phyloP scores from a whole-genome alignment of 306 rosid genomes.

The Pyrus betulifolia region DNA sequence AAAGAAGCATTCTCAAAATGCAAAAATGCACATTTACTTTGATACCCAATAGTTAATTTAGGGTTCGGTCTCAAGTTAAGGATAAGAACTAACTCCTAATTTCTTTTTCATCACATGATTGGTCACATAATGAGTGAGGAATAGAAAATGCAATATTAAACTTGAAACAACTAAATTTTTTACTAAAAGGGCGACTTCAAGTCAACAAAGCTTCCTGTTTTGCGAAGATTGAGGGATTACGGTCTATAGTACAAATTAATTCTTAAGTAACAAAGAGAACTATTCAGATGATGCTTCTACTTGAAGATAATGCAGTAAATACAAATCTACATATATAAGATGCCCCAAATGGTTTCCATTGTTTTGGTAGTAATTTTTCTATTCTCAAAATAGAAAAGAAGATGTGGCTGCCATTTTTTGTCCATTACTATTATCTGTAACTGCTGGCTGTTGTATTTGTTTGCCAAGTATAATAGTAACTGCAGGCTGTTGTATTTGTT shows the following conservation, averaged over 20 bases:
- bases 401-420: constrained; percentile 8
- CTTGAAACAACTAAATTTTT: background rate
- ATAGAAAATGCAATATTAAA: background rate
- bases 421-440: constrained; percentile 6
- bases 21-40: background rate
- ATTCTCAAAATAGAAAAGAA: background rate
- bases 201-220: too few species aligned
- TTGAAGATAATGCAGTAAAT: background rate
- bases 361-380: background rate
- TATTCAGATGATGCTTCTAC: background rate
- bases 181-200: too few species aligned
- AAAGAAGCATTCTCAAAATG: background rate
- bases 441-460: background rate
- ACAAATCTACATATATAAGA: background rate
- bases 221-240: too few species aligned
- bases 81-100: background rate
- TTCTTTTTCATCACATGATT: too few species aligned
- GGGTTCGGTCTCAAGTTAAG: background rate
- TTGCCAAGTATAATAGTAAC: too few species aligned
- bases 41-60: background rate
- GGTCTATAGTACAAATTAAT: background rate
- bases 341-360: background rate
- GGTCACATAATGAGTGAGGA: too few species aligned
- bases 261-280: background rate
- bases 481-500: background rate